These are phyloP conservation scores for Corynespora cassiicola DNA, from an alignment of 2,329 filamentous ascomycete genomes.

Conservation along the genomic window DNA sequence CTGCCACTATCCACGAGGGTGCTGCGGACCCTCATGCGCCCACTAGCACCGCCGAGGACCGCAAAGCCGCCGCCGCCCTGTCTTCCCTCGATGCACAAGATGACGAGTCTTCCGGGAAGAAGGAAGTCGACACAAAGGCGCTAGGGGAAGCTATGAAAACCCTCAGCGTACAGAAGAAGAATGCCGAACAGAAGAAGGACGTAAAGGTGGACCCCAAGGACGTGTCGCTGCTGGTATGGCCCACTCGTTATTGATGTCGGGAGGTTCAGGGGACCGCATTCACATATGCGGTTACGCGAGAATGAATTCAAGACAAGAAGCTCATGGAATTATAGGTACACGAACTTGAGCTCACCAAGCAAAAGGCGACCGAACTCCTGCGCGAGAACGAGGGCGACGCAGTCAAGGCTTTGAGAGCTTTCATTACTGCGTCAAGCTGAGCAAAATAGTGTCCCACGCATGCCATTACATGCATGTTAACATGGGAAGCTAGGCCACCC, in stretches of 20 bases:
- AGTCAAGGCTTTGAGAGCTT: conserved; percentile 71
- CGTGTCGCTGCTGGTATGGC: conserved; percentile 70
- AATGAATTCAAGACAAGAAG: neutral
- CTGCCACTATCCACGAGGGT: conserved; percentile 64
- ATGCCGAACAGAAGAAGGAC: conserved; percentile 54
- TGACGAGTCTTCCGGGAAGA: conserved; percentile 57
- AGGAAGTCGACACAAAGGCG: conserved; percentile 72
- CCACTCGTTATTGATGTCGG: conserved; percentile 3
- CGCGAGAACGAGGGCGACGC: conserved; percentile 74
- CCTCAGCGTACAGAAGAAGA: conserved; percentile 54
- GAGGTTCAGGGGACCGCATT: too few species aligned
- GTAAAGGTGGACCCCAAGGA: conserved; percentile 79
- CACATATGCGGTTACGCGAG: too few species aligned
- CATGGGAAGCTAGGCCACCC: too few species aligned
- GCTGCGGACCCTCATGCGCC: conserved; percentile 56
- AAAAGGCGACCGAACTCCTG: conserved; percentile 76
- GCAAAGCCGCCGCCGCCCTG: conserved; percentile 77
- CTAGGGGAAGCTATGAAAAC: conserved; percentile 75
- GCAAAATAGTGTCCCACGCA: too few species aligned
- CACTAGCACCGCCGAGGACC: conserved; percentile 72
- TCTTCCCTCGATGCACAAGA: conserved; percentile 69
- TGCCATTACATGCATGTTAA: too few species aligned
- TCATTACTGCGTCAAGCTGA: conserved; percentile 43
- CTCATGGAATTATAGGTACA: conserved; percentile 62
- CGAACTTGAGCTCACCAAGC: conserved; percentile 74